These are phyloP conservation scores for Quercus engelmannii DNA, from an alignment of 306 rosid species.

Conservation along the genomic window DNA sequence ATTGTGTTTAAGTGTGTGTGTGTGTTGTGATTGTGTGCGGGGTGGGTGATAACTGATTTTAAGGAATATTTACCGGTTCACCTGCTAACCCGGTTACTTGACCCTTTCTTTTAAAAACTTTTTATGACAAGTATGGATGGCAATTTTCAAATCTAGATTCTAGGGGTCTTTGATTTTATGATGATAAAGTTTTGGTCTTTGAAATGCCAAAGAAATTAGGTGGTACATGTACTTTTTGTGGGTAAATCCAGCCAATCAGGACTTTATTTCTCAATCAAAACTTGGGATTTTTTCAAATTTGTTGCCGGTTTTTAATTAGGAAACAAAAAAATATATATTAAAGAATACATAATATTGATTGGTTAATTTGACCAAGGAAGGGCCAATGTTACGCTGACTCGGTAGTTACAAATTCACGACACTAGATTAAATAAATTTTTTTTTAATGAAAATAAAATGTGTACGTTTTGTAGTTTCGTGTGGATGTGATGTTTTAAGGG, in stretches of 20 bases:
- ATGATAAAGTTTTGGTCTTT: too few relatives aligned
- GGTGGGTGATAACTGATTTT: neutral
- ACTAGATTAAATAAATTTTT: neutral
- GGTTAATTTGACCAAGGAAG: neutral
- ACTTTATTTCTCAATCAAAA: too few relatives aligned
- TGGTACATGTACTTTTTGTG: too few relatives aligned
- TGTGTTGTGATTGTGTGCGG: neutral
- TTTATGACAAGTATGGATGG: too few relatives aligned
- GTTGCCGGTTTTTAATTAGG: neutral
- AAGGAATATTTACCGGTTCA: slow-evolving; percentile 15
- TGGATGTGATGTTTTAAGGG: neutral
- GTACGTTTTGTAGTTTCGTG: too few relatives aligned
- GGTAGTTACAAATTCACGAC: neutral
- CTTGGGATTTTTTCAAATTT: neutral
- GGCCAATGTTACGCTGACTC: neutral
- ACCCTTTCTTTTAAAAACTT: neutral
- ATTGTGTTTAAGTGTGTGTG: too few relatives aligned
- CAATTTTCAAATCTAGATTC: neutral
- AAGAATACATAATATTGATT: neutral
- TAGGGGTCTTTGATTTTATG: too few relatives aligned
- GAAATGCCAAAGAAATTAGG: too few relatives aligned
- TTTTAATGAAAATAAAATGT: too few relatives aligned
- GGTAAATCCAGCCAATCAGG: too few relatives aligned
- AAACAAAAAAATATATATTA: neutral
- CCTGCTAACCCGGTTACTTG: slow-evolving; percentile 28